Percentiles rank a stretch among this genome's conserved stretches.
Evolutionary conservation across 306 rosid species (phyloP).

Genomic region (Dicorynia guianensis): DNA sequence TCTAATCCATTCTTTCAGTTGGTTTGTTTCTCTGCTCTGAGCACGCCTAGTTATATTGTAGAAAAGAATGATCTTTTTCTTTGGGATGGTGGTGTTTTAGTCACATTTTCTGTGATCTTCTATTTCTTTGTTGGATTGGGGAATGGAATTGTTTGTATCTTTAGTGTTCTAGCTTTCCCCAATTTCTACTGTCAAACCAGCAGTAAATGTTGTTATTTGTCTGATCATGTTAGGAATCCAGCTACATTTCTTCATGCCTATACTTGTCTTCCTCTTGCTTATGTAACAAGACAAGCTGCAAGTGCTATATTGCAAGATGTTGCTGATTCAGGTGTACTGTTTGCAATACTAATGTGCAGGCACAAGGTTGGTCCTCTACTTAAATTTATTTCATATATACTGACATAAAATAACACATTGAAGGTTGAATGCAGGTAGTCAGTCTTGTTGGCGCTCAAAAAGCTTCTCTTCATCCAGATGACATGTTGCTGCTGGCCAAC

Average conservation of each 20-base stretch:
- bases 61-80: slow-evolving; percentile 3
- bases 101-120: slow-evolving; percentile 12
- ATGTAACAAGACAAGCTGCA: slow-evolving; percentile 94
- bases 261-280: slow-evolving; percentile 93
- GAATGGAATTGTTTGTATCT: slow-evolving; percentile 6
- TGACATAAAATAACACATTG: slow-evolving; percentile 40
- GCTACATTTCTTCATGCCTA: slow-evolving; percentile 97
- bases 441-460: slow-evolving; percentile 95
- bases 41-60: slow-evolving; percentile 4
- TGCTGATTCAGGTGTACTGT: slow-evolving; percentile 91
- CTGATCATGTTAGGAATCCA: slow-evolving; percentile 76
- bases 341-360: slow-evolving; percentile 94
- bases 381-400: slow-evolving; percentile 23
- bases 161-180: slow-evolving; percentile 12
- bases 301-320: slow-evolving; percentile 91
- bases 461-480: slow-evolving; percentile 98
- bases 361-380: slow-evolving; percentile 69
- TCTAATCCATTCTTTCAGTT: slow-evolving; percentile 86
- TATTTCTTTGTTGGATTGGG: slow-evolving; percentile 27
- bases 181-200: slow-evolving; percentile 7
- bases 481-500: slow-evolving; percentile 81
- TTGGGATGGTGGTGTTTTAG: slow-evolving; percentile 20
- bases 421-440: slow-evolving; percentile 77
- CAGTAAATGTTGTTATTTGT: slow-evolving; percentile 35
- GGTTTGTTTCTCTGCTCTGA: slow-evolving; percentile 77